Base-by-base conservation (phyloP, 306 rosid genomes). In the Rosa persica region DNA sequence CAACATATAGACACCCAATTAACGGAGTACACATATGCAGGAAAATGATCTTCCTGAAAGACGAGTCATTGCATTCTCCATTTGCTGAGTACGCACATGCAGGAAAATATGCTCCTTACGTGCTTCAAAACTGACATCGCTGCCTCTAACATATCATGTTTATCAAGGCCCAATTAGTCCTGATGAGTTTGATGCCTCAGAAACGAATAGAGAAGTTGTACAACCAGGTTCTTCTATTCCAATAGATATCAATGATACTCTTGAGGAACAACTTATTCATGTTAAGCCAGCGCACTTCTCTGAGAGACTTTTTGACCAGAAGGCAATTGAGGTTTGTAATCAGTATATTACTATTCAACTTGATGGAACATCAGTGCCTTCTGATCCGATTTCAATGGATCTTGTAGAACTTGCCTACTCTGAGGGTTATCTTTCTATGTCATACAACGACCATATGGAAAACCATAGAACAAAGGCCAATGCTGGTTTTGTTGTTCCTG, bases 381-480 rank as follows among this genome's bases (percentile, higher is more conserved):
- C 93, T 76, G 81, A 74, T 79, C 98, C 91, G 27, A 95, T 95
- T 78, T 95, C 98, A 76, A 92, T 95, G 93, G 98, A 95, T 84
- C 92, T 90, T 79, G 98, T 91, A 36, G 98, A 98, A 71, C 88
- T 91, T 78, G 82, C 93, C 23, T 92, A 85, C 92, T 89, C 89
- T 82, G 97, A 92, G 90, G 97, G 88, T 86, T 92, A 92, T 71
- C 88, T 91, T 81, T 92, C 89, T 43, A 86, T 87, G 88, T 60
- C 91, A 8, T 77, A 79, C 73, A 75, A 77, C 79, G 89, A 81
- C 67, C 80, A 78, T 58, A 51, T 54, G 8, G 79, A 81, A 36
- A 88, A 87, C 72, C 69, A 73, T 71, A 72, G 84, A 82, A 60
- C 74, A 43, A 71, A 86, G 75, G 46, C 80, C 27, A 75, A 55